Conservation (phyloP, 176 grass and related monocot genomes). For the Lolium rigidum region DNA sequence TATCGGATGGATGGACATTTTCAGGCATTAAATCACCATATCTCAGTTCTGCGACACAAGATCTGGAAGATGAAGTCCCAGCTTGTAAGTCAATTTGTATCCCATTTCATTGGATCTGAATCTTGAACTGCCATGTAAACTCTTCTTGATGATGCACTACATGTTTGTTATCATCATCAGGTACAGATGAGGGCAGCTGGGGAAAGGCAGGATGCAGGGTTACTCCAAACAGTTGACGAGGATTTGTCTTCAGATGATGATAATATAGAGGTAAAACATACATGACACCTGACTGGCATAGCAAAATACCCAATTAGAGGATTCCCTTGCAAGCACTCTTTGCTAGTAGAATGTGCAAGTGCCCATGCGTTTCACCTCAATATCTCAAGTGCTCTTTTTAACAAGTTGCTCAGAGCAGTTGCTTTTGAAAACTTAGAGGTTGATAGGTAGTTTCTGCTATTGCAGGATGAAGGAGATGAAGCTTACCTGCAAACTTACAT, state of each 20-base stretch:
- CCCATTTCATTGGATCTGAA: not conserved
- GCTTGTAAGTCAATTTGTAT: slow-evolving; percentile 56
- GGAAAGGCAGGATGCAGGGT: slow-evolving; percentile 38
- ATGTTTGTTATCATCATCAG: slow-evolving; percentile 39
- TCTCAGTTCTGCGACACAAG: slow-evolving; percentile 61
- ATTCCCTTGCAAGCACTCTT: not conserved
- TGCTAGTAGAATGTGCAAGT: not conserved
- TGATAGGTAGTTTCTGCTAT: slow-evolving; percentile 42
- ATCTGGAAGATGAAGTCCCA: slow-evolving; percentile 81
- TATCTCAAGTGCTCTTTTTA: not conserved
- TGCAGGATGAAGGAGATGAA: slow-evolving; percentile 86
- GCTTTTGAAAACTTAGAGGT: not conserved
- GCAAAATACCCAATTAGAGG: slow-evolving; percentile 13
- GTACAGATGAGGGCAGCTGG: slow-evolving; percentile 54
- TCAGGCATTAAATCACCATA: slow-evolving; percentile 88
- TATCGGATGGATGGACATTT: slow-evolving; percentile 28
- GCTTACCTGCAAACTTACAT: slow-evolving; percentile 83
- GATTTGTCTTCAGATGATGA: slow-evolving; percentile 48
- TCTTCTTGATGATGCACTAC: slow-evolving; percentile 7
- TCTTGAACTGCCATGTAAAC: slow-evolving; percentile 11
- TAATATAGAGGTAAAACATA: slow-evolving; percentile 62
- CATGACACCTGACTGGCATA: not conserved
- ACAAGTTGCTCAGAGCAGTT: not conserved
- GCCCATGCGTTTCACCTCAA: not conserved
- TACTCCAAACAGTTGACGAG: slow-evolving; percentile 54